Evolutionary conservation across 441 rosid genomes (phyloP).

Genomic region (Sinapis alba): DNA sequence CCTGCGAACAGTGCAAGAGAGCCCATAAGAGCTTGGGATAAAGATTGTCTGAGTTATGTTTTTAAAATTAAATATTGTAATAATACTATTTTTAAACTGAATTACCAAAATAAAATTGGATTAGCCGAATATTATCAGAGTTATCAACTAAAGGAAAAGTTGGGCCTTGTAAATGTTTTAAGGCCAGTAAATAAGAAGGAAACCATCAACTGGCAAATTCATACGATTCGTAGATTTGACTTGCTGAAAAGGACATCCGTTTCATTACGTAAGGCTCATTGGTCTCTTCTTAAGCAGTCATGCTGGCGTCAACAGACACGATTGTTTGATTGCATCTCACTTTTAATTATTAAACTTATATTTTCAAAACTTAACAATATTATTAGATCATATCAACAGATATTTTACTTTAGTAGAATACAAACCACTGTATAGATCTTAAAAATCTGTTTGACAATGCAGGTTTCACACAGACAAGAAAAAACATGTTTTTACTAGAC

Average conservation of each 20-base stretch:
- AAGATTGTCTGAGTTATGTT: too few relatives aligned
- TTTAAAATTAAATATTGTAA: too few relatives aligned
- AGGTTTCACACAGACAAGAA: neutral
- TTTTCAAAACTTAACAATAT: neutral
- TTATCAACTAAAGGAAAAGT: neutral
- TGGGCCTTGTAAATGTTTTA: neutral
- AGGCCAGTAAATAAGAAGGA: neutral
- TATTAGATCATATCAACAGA: neutral
- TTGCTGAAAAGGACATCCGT: slow-evolving; percentile 2
- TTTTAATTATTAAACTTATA: neutral
- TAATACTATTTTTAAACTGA: too few relatives aligned
- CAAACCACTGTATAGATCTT: neutral
- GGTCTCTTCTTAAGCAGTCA: slow-evolving; percentile 9
- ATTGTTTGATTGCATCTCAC: slow-evolving; percentile 13
- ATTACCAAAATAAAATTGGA: too few relatives aligned
- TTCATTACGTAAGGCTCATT: slow-evolving; percentile 18
- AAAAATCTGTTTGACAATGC: neutral
- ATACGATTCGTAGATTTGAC: slow-evolving; percentile 35
- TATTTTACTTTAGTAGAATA: neutral
- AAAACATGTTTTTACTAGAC: neutral
- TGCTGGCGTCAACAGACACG: slow-evolving; percentile 31
- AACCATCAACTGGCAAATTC: neutral
- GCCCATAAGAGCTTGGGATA: too few relatives aligned
- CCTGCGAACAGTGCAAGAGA: too few relatives aligned
- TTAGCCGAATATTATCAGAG: neutral